Conservation (phyloP, 2,329 filamentous ascomycete genomes). For the Cordyceps cicadae region DNA sequence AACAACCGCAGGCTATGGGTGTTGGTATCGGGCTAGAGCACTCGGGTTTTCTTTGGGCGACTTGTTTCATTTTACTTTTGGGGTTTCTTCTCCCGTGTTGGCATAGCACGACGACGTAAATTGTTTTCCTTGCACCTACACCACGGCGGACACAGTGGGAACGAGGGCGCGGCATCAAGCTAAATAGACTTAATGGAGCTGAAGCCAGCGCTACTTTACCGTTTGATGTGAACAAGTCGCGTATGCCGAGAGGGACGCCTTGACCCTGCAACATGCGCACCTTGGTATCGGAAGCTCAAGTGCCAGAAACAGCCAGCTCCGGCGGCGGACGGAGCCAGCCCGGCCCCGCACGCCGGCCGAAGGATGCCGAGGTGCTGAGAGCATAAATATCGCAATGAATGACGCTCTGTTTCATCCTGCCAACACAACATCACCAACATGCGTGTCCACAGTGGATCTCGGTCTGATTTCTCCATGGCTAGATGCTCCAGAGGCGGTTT, state of each 20-base stretch:
- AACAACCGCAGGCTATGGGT: slow-evolving; percentile 29
- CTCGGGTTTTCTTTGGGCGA: background rate
- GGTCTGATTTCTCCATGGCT: slow-evolving; percentile 4
- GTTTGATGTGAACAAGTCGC: background rate
- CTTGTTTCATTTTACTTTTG: background rate
- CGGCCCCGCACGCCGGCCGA: background rate
- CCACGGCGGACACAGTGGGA: background rate
- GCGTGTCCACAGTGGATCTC: background rate
- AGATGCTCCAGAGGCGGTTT: background rate
- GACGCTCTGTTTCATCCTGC: no score
- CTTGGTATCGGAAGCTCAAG: background rate
- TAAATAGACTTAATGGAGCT: slow-evolving; percentile 1
- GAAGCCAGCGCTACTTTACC: background rate
- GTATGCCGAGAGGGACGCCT: no score
- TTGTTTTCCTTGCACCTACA: slow-evolving; percentile 7
- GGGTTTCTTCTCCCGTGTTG: background rate
- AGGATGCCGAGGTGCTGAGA: no score
- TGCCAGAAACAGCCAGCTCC: background rate
- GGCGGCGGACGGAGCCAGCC: background rate
- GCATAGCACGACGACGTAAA: background rate
- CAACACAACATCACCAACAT: background rate
- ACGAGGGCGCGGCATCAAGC: background rate
- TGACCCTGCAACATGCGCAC: no score
- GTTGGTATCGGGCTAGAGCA: slow-evolving; percentile 28
- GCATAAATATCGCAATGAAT: no score